Evolutionary conservation across 2,329 filamentous ascomycete species (phyloP).

Genomic region (Ophiosphaerella korrae): DNA sequence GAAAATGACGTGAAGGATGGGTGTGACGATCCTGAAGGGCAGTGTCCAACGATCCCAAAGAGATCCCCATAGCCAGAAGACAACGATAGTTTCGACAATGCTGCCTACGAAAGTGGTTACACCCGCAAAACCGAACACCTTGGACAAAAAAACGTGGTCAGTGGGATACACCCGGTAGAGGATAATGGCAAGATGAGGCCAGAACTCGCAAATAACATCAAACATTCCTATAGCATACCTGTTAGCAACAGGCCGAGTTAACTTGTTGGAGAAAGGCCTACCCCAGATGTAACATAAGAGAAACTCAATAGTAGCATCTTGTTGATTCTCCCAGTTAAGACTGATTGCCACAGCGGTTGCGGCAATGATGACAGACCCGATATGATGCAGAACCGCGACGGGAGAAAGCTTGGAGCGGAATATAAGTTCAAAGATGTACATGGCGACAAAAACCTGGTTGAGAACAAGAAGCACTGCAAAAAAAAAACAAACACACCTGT

Average conservation of each 20-base stretch:
- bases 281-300: constrained; percentile 49
- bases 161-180: constrained; percentile 50
- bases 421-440: constrained; percentile 55
- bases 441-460: constrained; percentile 50
- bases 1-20: constrained; percentile 51
- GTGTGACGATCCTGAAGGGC: constrained; percentile 52
- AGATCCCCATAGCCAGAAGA: constrained; percentile 52
- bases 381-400: constrained; percentile 50
- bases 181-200: constrained; percentile 54
- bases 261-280: not conserved
- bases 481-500: no score
- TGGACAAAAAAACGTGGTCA: constrained; percentile 47
- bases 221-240: constrained; percentile 47
- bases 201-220: constrained; percentile 54
- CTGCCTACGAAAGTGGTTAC: constrained; percentile 49
- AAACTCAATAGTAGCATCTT: constrained; percentile 36
- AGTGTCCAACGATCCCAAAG: constrained; percentile 52
- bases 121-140: constrained; percentile 46
- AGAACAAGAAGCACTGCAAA: constrained; percentile 2
- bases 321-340: not conserved
- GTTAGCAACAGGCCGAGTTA: not conserved
- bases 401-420: constrained; percentile 50
- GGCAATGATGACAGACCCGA: constrained; percentile 50
- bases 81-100: constrained; percentile 49
- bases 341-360: constrained; percentile 51